phyloP scores from a whole-genome alignment of 495 filamentous ascomycete species.

The Bathelium albidoporum region DNA sequence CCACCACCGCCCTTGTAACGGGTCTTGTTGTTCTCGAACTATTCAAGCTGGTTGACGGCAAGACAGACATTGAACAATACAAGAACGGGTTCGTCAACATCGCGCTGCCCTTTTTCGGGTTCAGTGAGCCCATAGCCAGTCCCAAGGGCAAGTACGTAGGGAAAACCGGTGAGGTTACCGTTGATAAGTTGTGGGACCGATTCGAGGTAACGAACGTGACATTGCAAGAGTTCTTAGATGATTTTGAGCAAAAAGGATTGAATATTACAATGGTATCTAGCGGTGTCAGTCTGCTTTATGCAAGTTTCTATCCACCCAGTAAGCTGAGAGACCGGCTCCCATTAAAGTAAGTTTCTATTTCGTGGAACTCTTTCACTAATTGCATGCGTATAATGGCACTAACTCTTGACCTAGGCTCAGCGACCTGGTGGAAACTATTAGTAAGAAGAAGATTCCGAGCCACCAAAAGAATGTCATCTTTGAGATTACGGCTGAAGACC shows the following conservation, averaged over 20 bases:
- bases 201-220: conserved; percentile 87
- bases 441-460: conserved; percentile 79
- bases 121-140: conserved; percentile 89
- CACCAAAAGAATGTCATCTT: conserved; percentile 96
- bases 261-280: conserved; percentile 88
- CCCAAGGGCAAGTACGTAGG: conserved; percentile 83
- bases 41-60: conserved; percentile 94
- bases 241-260: conserved; percentile 72
- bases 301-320: conserved; percentile 78
- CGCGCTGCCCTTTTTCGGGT: conserved; percentile 93
- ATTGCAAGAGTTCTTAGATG: conserved; percentile 67
- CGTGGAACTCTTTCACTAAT: conserved; percentile 9
- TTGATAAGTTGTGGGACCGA: conserved; percentile 97
- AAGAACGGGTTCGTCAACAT: conserved; percentile 99
- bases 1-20: conserved; percentile 90
- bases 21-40: conserved; percentile 87
- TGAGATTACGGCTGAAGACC: conserved; percentile 88
- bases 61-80: conserved; percentile 89
- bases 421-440: conserved; percentile 76
- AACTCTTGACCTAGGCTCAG: conserved; percentile 49
- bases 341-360: conserved; percentile 46
- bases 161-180: conserved; percentile 61
- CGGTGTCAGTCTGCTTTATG: conserved; percentile 92
- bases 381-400: conserved; percentile 4
- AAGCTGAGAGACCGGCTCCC: conserved; percentile 78